Evolutionary conservation across 352 stramenopile genomes (phyloP).

Genomic region (Globisporangium middletonii): DNA sequence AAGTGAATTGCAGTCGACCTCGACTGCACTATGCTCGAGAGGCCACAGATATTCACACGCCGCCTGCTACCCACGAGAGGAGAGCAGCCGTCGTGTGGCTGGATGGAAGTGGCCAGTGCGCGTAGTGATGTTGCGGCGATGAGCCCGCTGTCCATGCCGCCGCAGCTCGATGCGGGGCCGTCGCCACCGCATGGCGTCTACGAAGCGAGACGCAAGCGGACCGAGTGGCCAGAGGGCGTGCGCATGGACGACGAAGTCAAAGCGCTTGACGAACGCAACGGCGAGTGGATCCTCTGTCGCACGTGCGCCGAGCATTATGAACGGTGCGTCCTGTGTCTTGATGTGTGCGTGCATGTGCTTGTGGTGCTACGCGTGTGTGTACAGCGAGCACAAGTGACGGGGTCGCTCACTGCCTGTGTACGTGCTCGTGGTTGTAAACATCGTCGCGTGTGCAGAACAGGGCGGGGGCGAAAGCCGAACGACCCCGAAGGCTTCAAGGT

Average conservation of each 20-base stretch:
- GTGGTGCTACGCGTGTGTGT: neutral
- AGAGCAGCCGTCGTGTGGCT: slow-evolving; percentile 15
- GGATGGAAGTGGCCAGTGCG: slow-evolving; percentile 14
- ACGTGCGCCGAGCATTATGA: slow-evolving; percentile 55
- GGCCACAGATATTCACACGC: slow-evolving; percentile 11
- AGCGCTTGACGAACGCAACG: slow-evolving; percentile 46
- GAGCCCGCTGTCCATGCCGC: slow-evolving; percentile 14
- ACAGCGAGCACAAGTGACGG: slow-evolving; percentile 1
- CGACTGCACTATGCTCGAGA: neutral
- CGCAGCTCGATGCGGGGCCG: slow-evolving; percentile 3
- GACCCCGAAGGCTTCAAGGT: slow-evolving; percentile 61
- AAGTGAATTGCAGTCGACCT: too few relatives aligned
- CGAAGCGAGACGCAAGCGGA: slow-evolving; percentile 41
- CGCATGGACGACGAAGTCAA: slow-evolving; percentile 44
- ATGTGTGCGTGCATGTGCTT: neutral
- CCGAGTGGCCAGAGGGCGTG: slow-evolving; percentile 47
- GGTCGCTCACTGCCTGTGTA: slow-evolving; percentile 2
- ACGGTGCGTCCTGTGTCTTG: slow-evolving; percentile 9
- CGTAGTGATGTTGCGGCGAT: slow-evolving; percentile 13
- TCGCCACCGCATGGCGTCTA: slow-evolving; percentile 14
- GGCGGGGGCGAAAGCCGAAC: slow-evolving; percentile 49
- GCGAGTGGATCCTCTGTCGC: slow-evolving; percentile 62
- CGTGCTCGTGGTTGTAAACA: neutral
- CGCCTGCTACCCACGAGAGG: slow-evolving; percentile 6
- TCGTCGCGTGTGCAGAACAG: slow-evolving; percentile 24